Evolutionary conservation across 257 asterid genomes (phyloP), one percentile per base, ranked within the genome.

Genomic region (Lithospermum erythrorhizon): DNA sequence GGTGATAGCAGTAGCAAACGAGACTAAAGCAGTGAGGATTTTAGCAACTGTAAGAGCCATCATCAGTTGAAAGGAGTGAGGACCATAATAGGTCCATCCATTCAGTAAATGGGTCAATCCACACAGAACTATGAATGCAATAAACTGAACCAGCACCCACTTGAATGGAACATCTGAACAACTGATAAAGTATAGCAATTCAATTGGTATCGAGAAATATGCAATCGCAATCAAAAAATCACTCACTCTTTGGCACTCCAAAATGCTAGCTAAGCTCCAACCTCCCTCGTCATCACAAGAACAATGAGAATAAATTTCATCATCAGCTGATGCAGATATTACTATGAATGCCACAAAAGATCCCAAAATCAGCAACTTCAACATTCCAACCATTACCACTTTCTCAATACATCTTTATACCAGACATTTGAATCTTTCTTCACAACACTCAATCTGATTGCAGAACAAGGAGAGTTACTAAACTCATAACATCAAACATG

Each of bases 1-100:
- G 70, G 75, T 70, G 47, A 70, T 70, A 25, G 75, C 75, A 15
- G 75, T 70, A 17, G 75, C 75, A 65, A 69, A 70, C 16, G 75
- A 70, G 21, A 70, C 75, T 47, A 70, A 69, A 23, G 70, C 70
- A 1, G 75, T 70, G 32, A 70, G 67, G 62, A 70, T 64, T 65
- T 70, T 70, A 1, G 70, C 66, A 53, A 70, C 61, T 0, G 75
- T 70, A 51, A 70, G 65, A 27, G 75, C 61, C 67, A 70, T 20
- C 24, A 70, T 59, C 66, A 70, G 30, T 51, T 70, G 75, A 53
- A 70, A 70, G n/a, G 75, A 70, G 37, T 68, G 75, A 5, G 66
- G 75, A 15, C 70, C 63, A 55, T 27, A 37, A 63, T 64, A 59
- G 20, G 75, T 70, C 75, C 75, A 70, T 19, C 58, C 75, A 55